These are phyloP conservation scores for Capronia americana DNA, from an alignment of 2,329 filamentous ascomycete species.

Conservation along the genomic window DNA sequence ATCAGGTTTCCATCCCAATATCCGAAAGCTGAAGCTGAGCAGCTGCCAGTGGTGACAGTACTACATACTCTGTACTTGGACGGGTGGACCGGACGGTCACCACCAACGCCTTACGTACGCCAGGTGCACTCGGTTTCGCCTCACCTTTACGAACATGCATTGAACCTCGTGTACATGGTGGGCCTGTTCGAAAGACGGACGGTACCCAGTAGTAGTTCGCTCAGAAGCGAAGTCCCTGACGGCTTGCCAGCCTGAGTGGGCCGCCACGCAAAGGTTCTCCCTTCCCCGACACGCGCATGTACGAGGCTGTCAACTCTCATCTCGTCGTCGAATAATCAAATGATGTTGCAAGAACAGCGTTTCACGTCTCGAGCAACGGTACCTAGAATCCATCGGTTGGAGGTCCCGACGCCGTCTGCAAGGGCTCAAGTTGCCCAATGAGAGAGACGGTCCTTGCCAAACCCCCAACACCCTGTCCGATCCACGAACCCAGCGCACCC, in stretches of 20 bases:
- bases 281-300: background rate
- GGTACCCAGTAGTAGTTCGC: background rate
- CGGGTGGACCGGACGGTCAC: conserved; percentile 1
- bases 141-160: conserved; percentile 26
- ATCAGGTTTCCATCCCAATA: background rate
- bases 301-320: conserved; percentile 30
- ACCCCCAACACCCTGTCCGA: background rate
- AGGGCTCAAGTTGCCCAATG: background rate
- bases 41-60: background rate
- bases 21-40: background rate
- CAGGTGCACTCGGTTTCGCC: conserved; percentile 18
- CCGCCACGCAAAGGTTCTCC: conserved; percentile 8
- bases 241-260: conserved; percentile 11
- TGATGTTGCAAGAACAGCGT: conserved; percentile 22
- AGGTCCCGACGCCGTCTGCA: background rate
- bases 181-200: conserved; percentile 4
- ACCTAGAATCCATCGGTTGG: background rate
- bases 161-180: conserved; percentile 3
- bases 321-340: conserved; percentile 6
- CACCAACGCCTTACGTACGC: conserved; percentile 4
- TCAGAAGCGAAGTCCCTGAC: conserved; percentile 5
- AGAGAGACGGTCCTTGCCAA: background rate
- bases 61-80: background rate
- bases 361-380: background rate
- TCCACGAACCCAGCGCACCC: background rate